Evolutionary conservation across 495 filamentous ascomycete species (phyloP), one percentile per base, ranked within the genome.

Genomic region (Astrothelium macrocarpum): DNA sequence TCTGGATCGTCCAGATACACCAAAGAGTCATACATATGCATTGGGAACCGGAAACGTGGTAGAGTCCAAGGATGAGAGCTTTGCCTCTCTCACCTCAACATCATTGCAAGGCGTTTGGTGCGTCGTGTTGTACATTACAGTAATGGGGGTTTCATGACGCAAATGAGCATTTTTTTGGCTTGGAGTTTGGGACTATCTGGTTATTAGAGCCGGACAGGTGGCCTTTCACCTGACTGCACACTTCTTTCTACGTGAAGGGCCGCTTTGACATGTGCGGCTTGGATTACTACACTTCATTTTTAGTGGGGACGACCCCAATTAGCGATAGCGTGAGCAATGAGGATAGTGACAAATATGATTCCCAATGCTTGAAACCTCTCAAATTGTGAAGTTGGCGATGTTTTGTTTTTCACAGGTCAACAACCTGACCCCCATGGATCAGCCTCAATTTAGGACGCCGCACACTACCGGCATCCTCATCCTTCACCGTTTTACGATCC

Each of bases 161-260:
- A 56, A 28, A 56, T 56, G 49, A 56, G 49, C 49, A 56, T 56
- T 56, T 56, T 56, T 56, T 56, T 29, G 7, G 25, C 25, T 56
- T 12, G 49, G 23, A 56, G 49, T 25, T 29, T 56, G 49, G 49
- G 2, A 9, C 11, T 28, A 28, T 29, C 16, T 9, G 20, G 29
- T 56, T 25, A 56, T 29, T 56, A 56, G 49, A 56, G 49, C 49
- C 29, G 25, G 29, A 20, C 25, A 25, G 49, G 49, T 56, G 49
- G 49, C 23, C 25, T 29, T 49, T 49, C 20, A n/a, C 12, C 25
- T 20, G 5, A 56, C 12, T 25, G 25, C 11, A 16, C 12, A 12
- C 11, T 9, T 29, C 49, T 29, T 56, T 29, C 49, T 56, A 4
- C 20, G 9, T 56, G 12, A 5, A 26, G 20, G 11, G 9, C 49